A percentile compares a stretch with the other conserved stretches of the same genome.
phyloP scores from a whole-genome alignment of 2,329 filamentous ascomycete species.

The Neonectria hederae region DNA sequence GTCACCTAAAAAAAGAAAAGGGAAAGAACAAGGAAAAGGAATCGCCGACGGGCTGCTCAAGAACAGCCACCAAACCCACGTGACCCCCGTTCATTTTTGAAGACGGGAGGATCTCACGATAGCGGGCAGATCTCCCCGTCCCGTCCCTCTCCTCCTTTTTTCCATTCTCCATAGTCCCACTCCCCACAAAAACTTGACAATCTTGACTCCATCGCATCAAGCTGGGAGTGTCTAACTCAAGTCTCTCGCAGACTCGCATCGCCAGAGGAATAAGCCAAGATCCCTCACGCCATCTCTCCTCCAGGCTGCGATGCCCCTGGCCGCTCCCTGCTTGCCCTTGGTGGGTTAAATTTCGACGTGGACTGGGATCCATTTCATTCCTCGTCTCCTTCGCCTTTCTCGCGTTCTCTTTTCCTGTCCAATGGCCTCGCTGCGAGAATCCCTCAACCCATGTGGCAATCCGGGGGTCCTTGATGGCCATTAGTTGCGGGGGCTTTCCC shows the following conservation, averaged over 20 bases:
- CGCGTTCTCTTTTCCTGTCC: constrained; percentile 3
- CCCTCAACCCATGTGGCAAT: constrained; percentile 18
- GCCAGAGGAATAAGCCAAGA: constrained; percentile 1
- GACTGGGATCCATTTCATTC: background rate
- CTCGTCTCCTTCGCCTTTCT: no score
- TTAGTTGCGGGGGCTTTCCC: background rate
- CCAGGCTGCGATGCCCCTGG: background rate
- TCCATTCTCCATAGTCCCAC: constrained; percentile 7
- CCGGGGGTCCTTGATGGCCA: background rate
- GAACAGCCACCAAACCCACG: background rate
- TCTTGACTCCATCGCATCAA: background rate
- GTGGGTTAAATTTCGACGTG: background rate
- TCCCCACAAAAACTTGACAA: constrained; percentile 6
- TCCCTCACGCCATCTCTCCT: constrained; percentile 8
- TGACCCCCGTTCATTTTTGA: background rate
- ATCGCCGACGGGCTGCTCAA: background rate
- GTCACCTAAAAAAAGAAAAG: background rate
- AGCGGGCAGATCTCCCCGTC: constrained; percentile 2
- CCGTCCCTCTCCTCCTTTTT: background rate
- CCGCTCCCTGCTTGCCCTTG: background rate
- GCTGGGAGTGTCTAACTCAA: background rate
- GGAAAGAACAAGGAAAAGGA: background rate
- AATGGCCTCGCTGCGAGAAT: background rate
- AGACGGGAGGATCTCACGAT: background rate
- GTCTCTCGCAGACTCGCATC: background rate